These are phyloP conservation scores for Starmerella apicola DNA, from an alignment of 805 yeast species.

Conservation along the genomic window DNA sequence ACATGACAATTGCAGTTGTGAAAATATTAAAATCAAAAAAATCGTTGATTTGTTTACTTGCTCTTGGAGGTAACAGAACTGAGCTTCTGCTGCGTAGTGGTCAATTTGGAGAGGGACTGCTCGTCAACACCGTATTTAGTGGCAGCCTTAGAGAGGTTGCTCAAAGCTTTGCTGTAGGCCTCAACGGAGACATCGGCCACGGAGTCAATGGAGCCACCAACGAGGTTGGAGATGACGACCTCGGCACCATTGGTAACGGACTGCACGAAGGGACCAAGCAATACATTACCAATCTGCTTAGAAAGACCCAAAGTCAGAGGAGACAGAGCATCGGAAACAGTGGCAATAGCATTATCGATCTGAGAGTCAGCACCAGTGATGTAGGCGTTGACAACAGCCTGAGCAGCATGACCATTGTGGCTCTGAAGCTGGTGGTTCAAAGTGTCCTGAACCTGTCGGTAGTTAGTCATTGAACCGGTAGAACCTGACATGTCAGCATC, in stretches of 20 bases:
- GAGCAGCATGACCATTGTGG: constrained; percentile 22
- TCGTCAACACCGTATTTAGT: constrained; percentile 12
- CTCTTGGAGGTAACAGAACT: neutral
- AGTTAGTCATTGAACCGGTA: constrained; percentile 20
- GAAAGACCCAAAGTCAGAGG: constrained; percentile 16
- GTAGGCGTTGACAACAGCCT: constrained; percentile 19
- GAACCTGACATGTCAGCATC: constrained; percentile 15
- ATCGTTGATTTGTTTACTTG: neutral
- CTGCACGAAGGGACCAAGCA: constrained; percentile 26
- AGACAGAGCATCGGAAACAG: constrained; percentile 11
- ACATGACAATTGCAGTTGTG: too few species aligned
- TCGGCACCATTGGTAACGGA: constrained; percentile 26
- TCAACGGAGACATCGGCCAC: constrained; percentile 20
- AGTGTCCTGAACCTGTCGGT: constrained; percentile 18
- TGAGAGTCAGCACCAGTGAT: constrained; percentile 28
- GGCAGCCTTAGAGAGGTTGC: constrained; percentile 19
- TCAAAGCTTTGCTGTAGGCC: constrained; percentile 15
- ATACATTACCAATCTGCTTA: constrained; percentile 13
- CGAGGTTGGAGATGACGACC: constrained; percentile 20
- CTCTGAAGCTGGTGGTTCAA: constrained; percentile 16
- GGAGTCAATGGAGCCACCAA: constrained; percentile 21
- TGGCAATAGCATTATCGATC: constrained; percentile 25
- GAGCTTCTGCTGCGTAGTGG: constrained; percentile 1
- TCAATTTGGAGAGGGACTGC: neutral
- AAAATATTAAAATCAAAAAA: neutral